phyloP scores from a whole-genome alignment of 2,329 filamentous ascomycete genomes.

The Byssochlamys sp. region DNA sequence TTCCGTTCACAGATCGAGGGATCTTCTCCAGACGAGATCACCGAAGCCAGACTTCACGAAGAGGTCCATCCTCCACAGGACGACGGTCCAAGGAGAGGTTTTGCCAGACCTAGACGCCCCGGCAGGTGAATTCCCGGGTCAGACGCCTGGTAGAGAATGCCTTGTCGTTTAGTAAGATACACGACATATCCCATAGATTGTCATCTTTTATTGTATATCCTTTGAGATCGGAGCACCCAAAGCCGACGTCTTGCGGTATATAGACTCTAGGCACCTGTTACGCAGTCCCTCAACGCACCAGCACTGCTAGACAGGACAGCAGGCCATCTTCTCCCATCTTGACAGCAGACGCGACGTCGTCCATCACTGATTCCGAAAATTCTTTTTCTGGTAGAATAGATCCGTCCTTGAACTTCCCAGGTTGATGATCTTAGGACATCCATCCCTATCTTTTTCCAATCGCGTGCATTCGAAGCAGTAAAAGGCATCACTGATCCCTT shows the following conservation, averaged over 20 bases:
- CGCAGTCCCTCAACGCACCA: background rate
- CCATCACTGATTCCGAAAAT: conserved; percentile 35
- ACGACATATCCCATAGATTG: background rate
- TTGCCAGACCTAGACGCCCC: conserved; percentile 56
- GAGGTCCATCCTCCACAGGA: conserved; percentile 45
- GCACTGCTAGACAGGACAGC: background rate
- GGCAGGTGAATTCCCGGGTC: conserved; percentile 34
- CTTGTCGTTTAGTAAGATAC: background rate
- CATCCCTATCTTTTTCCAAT: conserved; percentile 91
- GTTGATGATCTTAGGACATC: conserved; percentile 99
- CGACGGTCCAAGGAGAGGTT: conserved; percentile 41
- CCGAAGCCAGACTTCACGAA: conserved; percentile 41
- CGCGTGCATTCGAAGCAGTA: conserved; percentile 99
- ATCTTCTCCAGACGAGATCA: conserved; percentile 50
- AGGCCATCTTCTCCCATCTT: background rate
- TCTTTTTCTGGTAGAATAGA: conserved; percentile 68
- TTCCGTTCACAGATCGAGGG: conserved; percentile 43
- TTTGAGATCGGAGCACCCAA: background rate
- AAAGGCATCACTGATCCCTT: conserved; percentile 95
- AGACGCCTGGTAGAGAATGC: background rate
- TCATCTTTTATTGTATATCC: background rate
- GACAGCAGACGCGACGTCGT: conserved; percentile 2
- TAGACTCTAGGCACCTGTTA: background rate
- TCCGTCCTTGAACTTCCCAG: conserved; percentile 91
- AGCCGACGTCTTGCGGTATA: background rate